Conservation (phyloP, 139 green algal genomes). For the Haematococcus lacustris region DNA sequence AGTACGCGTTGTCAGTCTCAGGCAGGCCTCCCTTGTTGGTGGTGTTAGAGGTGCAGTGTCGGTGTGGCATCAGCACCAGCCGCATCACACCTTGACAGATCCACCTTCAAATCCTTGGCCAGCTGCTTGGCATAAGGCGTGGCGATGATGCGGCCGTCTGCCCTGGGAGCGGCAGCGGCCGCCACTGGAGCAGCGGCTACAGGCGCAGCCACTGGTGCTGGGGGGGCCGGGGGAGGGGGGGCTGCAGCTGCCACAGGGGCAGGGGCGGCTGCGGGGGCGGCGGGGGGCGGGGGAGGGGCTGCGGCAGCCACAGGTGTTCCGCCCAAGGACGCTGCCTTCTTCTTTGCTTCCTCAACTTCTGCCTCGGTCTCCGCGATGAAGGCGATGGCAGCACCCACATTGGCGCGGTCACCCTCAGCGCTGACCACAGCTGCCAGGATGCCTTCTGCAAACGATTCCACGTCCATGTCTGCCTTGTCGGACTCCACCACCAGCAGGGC, state of each 20-base stretch:
- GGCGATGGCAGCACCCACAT: slow-evolving; percentile 86
- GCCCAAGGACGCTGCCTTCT: slow-evolving; percentile 55
- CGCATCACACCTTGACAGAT: background rate
- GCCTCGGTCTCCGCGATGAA: slow-evolving; percentile 92
- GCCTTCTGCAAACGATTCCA: slow-evolving; percentile 91
- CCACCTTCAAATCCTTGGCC: slow-evolving; percentile 54
- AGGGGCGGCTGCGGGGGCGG: slow-evolving; percentile 21
- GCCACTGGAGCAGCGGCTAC: slow-evolving; percentile 41
- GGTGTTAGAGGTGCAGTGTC: too few species aligned
- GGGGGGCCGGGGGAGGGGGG: slow-evolving; percentile 19
- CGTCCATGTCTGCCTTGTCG: slow-evolving; percentile 99
- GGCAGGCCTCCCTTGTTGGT: too few species aligned
- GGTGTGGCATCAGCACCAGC: too few species aligned
- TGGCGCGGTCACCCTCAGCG: slow-evolving; percentile 78
- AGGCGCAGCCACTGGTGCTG: slow-evolving; percentile 39
- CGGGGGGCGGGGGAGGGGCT: slow-evolving; percentile 65
- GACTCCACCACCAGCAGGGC: slow-evolving; percentile 95
- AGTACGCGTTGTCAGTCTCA: too few species aligned
- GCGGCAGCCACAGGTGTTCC: slow-evolving; percentile 28
- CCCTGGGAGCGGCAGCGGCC: slow-evolving; percentile 39
- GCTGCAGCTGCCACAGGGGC: slow-evolving; percentile 8
- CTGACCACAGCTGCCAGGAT: slow-evolving; percentile 82
- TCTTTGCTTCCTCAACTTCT: slow-evolving; percentile 90
- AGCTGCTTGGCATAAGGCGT: slow-evolving; percentile 98
- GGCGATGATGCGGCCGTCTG: slow-evolving; percentile 83